Evolutionary conservation across 805 yeast genomes (phyloP).

Genomic region (Nakazawaea anatomiae): DNA sequence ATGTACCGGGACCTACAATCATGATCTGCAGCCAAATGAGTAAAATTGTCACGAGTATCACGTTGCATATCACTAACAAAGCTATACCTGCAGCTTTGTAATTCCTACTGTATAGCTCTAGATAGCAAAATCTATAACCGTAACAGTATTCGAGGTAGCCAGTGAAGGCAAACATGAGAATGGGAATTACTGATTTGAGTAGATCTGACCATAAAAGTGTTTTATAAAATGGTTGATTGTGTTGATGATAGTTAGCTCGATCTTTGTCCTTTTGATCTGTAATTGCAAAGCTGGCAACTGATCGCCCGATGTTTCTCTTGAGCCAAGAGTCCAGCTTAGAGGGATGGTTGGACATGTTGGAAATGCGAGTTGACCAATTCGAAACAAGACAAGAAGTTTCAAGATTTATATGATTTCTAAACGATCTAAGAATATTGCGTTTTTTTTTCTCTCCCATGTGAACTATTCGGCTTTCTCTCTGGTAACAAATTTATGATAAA

Average conservation of each 20-base stretch:
- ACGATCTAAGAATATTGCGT: too few species aligned
- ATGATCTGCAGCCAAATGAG: slow-evolving; percentile 40
- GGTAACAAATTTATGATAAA: too few species aligned
- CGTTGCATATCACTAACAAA: slow-evolving; percentile 23
- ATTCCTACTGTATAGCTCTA: slow-evolving; percentile 23
- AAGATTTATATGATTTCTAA: too few species aligned
- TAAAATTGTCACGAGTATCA: slow-evolving; percentile 21
- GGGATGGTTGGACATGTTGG: neutral
- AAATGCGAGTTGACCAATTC: too few species aligned
- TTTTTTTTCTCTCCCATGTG: too few species aligned
- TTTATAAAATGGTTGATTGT: too few species aligned
- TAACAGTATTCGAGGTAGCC: slow-evolving; percentile 23
- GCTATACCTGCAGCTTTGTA: slow-evolving; percentile 23
- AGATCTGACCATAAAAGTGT: neutral
- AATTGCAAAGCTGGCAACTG: neutral
- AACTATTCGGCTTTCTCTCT: too few species aligned
- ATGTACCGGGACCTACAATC: slow-evolving; percentile 53
- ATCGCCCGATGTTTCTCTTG: neutral
- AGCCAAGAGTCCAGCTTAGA: neutral
- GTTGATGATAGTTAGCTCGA: neutral
- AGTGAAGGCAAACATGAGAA: slow-evolving; percentile 13
- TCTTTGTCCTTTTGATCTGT: neutral
- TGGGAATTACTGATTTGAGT: neutral
- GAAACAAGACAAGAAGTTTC: too few species aligned
- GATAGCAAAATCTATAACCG: slow-evolving; percentile 21